A percentile compares a stretch with the other conserved stretches of the same genome.
These are phyloP conservation scores for Boechera retrofracta DNA, from an alignment of 345 rosid species.

Conservation along the genomic window DNA sequence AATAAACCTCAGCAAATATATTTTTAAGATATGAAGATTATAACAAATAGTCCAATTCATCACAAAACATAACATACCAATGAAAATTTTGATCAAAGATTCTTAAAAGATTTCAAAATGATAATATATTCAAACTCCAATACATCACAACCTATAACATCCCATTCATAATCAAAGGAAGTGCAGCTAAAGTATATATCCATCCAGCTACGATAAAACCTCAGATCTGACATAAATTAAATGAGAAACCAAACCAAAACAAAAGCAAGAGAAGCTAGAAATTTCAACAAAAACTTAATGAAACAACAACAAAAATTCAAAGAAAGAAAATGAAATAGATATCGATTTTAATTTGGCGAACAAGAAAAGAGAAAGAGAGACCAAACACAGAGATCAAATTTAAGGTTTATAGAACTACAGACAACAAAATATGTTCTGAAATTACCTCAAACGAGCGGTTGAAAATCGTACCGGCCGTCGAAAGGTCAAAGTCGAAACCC, in stretches of 20 bases:
- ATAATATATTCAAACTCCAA: not conserved
- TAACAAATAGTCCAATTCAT: not conserved
- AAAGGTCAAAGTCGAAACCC: conserved; percentile 32
- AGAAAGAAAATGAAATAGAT: not conserved
- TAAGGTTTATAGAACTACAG: not conserved
- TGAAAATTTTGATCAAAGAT: not conserved
- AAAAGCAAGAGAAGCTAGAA: conserved; percentile 1
- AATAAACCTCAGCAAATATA: not conserved
- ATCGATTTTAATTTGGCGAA: not conserved
- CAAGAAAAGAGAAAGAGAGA: not conserved
- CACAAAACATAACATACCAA: not conserved
- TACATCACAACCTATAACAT: conserved; percentile 3
- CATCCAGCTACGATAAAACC: not conserved
- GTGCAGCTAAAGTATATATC: not conserved
- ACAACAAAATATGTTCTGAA: not conserved
- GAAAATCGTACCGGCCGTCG: conserved; percentile 29
- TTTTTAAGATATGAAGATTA: no score
- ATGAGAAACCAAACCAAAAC: not conserved
- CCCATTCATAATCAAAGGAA: not conserved
- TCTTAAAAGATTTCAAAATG: not conserved
- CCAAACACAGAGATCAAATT: not conserved
- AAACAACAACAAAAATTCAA: not conserved
- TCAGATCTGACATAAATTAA: conserved; percentile 23
- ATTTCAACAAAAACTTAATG: not conserved
- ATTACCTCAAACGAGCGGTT: not conserved